phyloP scores from a whole-genome alignment of 345 rosid genomes.

The Capsella bursapastoris region DNA sequence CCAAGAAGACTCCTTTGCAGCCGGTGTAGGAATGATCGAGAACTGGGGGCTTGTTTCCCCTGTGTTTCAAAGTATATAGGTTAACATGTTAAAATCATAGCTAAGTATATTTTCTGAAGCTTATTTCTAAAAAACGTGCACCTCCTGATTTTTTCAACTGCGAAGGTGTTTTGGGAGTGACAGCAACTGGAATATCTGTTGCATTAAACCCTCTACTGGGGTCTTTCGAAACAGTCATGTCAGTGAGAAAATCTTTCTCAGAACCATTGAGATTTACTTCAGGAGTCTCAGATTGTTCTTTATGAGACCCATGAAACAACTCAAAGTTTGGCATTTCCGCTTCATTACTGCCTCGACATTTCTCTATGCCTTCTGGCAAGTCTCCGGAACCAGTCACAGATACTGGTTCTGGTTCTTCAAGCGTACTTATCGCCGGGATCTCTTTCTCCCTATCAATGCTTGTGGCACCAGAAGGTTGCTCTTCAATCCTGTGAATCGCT shows the following conservation, averaged over 20 bases:
- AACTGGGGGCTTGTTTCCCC: constrained; percentile 54
- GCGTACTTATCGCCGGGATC: constrained; percentile 5
- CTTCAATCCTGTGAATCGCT: constrained; percentile 16
- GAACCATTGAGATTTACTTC: constrained; percentile 36
- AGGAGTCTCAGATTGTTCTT: constrained; percentile 35
- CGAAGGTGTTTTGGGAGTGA: constrained; percentile 51
- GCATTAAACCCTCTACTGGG: constrained; percentile 22
- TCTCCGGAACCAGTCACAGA: constrained; percentile 26
- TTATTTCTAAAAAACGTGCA: constrained; percentile 29
- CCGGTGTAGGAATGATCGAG: constrained; percentile 63
- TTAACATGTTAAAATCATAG: background rate
- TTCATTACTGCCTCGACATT: constrained; percentile 43
- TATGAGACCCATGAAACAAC: constrained; percentile 25
- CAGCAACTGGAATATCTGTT: constrained; percentile 45
- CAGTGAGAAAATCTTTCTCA: constrained; percentile 39
- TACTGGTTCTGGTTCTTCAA: constrained; percentile 13
- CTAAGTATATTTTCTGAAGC: constrained; percentile 4
- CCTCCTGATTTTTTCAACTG: constrained; percentile 47
- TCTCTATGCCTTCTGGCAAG: constrained; percentile 44
- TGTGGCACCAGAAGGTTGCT: constrained; percentile 25
- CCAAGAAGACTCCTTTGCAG: constrained; percentile 59
- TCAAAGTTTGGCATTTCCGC: constrained; percentile 36
- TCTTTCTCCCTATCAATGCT: constrained; percentile 39
- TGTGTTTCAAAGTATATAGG: constrained; percentile 37
- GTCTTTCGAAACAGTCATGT: constrained; percentile 38